Conservation (phyloP, 2,329 filamentous ascomycete species). For the Sporothrix phasma region DNA sequence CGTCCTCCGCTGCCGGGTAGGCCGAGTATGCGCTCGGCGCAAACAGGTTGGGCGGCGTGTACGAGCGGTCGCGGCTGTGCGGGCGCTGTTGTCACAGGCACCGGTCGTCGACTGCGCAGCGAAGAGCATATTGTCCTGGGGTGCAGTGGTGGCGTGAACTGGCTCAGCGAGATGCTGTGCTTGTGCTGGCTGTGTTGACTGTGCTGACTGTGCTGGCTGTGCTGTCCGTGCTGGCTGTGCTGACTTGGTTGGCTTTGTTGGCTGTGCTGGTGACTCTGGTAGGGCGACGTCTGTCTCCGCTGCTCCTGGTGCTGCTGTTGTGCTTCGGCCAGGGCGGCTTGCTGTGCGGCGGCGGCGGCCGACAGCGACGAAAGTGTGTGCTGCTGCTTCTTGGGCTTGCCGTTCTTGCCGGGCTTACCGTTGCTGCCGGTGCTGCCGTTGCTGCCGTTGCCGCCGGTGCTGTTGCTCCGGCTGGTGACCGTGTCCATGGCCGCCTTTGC, state of each 20-base stretch:
- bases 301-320: slow-evolving; percentile 8
- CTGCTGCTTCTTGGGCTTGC: slow-evolving; percentile 34
- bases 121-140: slow-evolving; percentile 58
- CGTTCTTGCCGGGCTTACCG: background rate
- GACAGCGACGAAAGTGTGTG: slow-evolving; percentile 19
- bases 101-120: slow-evolving; percentile 20
- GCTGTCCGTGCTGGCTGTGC: no score
- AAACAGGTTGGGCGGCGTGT: slow-evolving; percentile 58
- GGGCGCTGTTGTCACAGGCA: background rate
- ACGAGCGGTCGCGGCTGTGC: slow-evolving; percentile 43
- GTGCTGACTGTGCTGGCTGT: no score
- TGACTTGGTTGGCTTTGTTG: no score
- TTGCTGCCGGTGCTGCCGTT: no score
- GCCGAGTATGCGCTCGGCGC: slow-evolving; percentile 41
- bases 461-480: slow-evolving; percentile 2
- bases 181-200: no score
- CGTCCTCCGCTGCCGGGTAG: slow-evolving; percentile 55
- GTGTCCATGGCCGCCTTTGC: slow-evolving; percentile 1
- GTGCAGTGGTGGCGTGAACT: slow-evolving; percentile 53
- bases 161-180: slow-evolving; percentile 38
- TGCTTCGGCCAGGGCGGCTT: slow-evolving; percentile 20
- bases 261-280: slow-evolving; percentile 22
- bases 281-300: slow-evolving; percentile 13
- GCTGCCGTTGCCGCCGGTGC: slow-evolving; percentile 30
- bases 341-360: slow-evolving; percentile 18